Percentiles rank a stretch among this genome's conserved stretches.
Evolutionary conservation across 1,284 basidiomycete genomes (phyloP).

Genomic region (Ganoderma resinaceum): DNA sequence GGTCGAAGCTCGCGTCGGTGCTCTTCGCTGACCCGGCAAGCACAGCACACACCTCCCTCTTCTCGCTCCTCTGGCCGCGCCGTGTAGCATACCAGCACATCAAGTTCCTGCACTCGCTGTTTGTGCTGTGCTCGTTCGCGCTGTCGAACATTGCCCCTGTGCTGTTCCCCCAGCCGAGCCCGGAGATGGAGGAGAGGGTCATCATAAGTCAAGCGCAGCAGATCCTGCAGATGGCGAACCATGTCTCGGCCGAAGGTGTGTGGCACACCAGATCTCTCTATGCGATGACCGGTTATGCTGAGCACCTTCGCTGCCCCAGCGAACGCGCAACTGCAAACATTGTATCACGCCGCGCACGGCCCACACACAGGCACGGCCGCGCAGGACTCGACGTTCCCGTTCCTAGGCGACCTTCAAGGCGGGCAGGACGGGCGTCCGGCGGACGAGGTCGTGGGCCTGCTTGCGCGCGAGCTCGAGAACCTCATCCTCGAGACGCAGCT

Average conservation of each 20-base stretch:
- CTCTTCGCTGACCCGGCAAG: conserved; percentile 41
- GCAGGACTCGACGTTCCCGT: conserved; percentile 29
- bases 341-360: conserved; percentile 36
- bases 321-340: conserved; percentile 29
- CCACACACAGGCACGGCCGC: conserved; percentile 28
- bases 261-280: not conserved
- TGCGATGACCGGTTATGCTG: not conserved
- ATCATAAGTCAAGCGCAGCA: conserved; percentile 23
- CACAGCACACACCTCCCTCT: conserved; percentile 41
- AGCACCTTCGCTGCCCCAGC: conserved; percentile 9
- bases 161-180: conserved; percentile 51
- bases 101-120: conserved; percentile 77
- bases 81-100: conserved; percentile 78
- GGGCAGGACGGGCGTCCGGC: conserved; percentile 22
- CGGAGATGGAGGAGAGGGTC: conserved; percentile 21
- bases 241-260: conserved; percentile 56
- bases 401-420: conserved; percentile 25
- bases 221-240: conserved; percentile 44
- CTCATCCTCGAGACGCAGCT: conserved; percentile 69
- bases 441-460: conserved; percentile 46
- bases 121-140: conserved; percentile 75
- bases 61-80: conserved; percentile 64
- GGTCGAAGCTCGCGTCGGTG: not conserved
- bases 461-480: conserved; percentile 65
- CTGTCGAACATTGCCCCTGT: conserved; percentile 72